These are phyloP conservation scores for Entonaema liquescens DNA, from an alignment of 495 filamentous ascomycete species.

Conservation along the genomic window DNA sequence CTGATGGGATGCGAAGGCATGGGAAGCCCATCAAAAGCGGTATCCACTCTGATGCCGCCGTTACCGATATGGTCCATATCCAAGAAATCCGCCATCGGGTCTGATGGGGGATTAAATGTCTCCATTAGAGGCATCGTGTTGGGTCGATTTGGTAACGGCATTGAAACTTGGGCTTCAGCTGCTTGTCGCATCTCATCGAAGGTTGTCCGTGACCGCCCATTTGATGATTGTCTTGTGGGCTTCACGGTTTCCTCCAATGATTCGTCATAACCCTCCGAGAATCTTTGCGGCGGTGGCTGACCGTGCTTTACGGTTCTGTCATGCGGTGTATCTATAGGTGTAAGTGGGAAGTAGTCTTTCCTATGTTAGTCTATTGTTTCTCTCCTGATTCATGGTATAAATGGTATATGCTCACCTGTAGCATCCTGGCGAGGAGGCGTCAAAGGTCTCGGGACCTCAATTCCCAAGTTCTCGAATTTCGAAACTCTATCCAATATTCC, in stretches of 20 bases:
- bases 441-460: slow-evolving; percentile 58
- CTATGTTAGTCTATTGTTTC: slow-evolving; percentile 1
- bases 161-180: slow-evolving; percentile 53
- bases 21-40: slow-evolving; percentile 50
- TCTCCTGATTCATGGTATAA: neutral
- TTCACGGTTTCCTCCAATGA: slow-evolving; percentile 69
- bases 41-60: slow-evolving; percentile 61
- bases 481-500: slow-evolving; percentile 61
- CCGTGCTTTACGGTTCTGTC: slow-evolving; percentile 45
- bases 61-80: slow-evolving; percentile 62
- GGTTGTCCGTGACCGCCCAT: slow-evolving; percentile 41
- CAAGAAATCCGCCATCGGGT: slow-evolving; percentile 63
- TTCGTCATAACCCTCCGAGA: slow-evolving; percentile 61
- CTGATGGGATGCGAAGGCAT: slow-evolving; percentile 34
- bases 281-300: slow-evolving; percentile 49
- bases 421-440: slow-evolving; percentile 67
- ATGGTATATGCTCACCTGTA: slow-evolving; percentile 57
- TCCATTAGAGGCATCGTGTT: slow-evolving; percentile 51
- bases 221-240: slow-evolving; percentile 48
- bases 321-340: slow-evolving; percentile 58
- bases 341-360: slow-evolving; percentile 58
- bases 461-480: slow-evolving; percentile 59
- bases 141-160: slow-evolving; percentile 46
- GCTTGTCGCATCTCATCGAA: slow-evolving; percentile 59
- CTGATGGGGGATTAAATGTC: slow-evolving; percentile 57